Evolutionary conservation across 2,329 filamentous ascomycete genomes (phyloP), one percentile per base, ranked within the genome.

Genomic region (Grosmannia clavigera): DNA sequence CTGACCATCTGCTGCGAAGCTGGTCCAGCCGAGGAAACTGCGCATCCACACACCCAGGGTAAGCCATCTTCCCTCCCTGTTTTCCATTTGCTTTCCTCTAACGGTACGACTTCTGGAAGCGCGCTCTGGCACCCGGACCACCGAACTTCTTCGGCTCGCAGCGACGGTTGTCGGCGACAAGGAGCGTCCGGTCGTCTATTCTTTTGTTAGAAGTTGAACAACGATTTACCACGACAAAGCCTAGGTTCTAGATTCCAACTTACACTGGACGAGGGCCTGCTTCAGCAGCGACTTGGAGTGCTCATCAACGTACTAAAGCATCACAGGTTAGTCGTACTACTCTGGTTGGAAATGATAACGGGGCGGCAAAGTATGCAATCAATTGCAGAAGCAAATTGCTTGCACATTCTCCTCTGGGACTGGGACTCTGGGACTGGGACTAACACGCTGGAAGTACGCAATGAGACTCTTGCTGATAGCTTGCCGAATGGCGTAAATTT

Each of bases 211-310:
- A 52, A 52, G 3, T 40, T 3, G 10, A 31, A 2, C 33, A 35
- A 9, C 7, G 9, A 9, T 35, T 35, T 35, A 35, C 6, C 9
- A 27, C 14, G 22, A 27, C 48, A 38, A 27, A 6, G 29, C 6
- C 27, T 27, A 48, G 31, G 16, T 10, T 22, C 1, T 7, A 9
- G 16, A 33, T 46, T 14, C 25, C 3, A 40, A 57, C 63, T 63
- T 62, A 64, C 62, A 99, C 77, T 91, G 85, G 73, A 92, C 89
- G 70, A 99, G 86, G 69, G 90, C 89, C 81, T 92, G 88, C 90
- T 97, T 99, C 74, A 99, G 85, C 80, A 91, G 84, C 86, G 97
- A 96, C 89, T 99, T 99, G 82, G 88, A 90, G 88, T 97, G 92
- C 88, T 99, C 94, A 76, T 99, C 94, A 79, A 97, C 90, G 82